Evolutionary conservation across 148 eudicot genomes (phyloP).

Genomic region (Talinum fruticosum): DNA sequence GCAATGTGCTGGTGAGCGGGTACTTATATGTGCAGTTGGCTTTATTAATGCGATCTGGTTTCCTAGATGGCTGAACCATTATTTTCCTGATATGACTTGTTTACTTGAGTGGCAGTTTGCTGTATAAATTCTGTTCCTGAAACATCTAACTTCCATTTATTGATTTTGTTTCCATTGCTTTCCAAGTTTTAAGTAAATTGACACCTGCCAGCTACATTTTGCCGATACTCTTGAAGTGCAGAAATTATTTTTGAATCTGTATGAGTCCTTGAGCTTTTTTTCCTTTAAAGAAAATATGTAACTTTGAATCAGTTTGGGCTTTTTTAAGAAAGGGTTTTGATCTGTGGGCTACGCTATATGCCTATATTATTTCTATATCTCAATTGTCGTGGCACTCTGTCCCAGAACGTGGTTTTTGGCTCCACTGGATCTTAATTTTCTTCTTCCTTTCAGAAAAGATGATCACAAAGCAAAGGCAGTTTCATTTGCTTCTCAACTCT

Average conservation of each 20-base stretch:
- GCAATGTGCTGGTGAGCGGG: not conserved
- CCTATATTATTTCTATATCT: not conserved
- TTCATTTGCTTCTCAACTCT: conserved; percentile 91
- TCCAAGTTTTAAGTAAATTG: not conserved
- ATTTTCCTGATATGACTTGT: not conserved
- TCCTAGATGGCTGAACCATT: not conserved
- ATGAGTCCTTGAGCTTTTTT: not conserved
- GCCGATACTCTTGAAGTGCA: not conserved
- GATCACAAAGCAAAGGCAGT: conserved; percentile 41
- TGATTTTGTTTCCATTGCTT: not conserved
- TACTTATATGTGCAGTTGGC: not conserved
- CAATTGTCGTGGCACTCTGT: not conserved
- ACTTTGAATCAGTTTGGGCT: not conserved
- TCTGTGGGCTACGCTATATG: conserved; percentile 4
- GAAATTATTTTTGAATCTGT: not conserved
- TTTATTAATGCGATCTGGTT: not conserved
- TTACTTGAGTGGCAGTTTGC: not conserved
- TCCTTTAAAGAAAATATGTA: not conserved
- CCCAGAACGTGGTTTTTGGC: conserved; percentile 4
- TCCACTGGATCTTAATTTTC: conserved; percentile 1
- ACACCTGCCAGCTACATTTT: not conserved
- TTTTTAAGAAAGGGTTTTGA: not conserved
- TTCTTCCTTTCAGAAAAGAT: conserved; percentile 36
- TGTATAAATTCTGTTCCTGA: not conserved
- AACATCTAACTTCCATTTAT: not conserved